Percentiles rank a stretch among this genome's conserved stretches.
These are phyloP conservation scores for Tylopilus sp. DNA, from an alignment of 1,284 basidiomycete species.

Conservation along the genomic window DNA sequence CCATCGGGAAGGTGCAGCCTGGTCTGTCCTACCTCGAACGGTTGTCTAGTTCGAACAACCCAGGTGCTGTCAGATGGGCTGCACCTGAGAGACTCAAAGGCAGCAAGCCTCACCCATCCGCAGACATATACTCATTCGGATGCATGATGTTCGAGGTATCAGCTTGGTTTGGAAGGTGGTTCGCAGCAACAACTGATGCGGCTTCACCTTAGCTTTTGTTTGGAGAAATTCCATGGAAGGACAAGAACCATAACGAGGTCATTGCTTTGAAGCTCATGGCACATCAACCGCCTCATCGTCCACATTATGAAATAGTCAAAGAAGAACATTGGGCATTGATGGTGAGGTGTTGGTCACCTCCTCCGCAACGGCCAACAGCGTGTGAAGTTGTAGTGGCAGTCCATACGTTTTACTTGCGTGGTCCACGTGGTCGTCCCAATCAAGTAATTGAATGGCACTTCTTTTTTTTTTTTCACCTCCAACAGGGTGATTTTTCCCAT, in stretches of 20 bases:
- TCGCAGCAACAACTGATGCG: neutral
- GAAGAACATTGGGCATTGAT: constrained; percentile 3
- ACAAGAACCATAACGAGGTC: neutral
- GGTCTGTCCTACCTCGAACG: constrained; percentile 16
- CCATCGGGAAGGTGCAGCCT: constrained; percentile 13
- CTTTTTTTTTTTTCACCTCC: no score
- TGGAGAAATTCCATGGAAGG: constrained; percentile 4
- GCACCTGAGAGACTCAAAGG: constrained; percentile 15
- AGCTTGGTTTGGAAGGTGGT: neutral
- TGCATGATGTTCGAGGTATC: constrained; percentile 23
- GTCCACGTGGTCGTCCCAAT: no score
- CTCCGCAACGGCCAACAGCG: neutral
- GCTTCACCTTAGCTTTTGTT: constrained; percentile 3
- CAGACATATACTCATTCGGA: constrained; percentile 16
- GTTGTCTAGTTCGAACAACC: constrained; percentile 9
- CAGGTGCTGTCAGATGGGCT: neutral
- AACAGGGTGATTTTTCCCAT: no score
- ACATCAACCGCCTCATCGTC: neutral
- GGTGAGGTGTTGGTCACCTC: constrained; percentile 11
- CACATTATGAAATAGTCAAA: neutral
- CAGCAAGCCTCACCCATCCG: neutral
- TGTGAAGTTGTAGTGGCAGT: constrained; percentile 2
- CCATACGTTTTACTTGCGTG: neutral
- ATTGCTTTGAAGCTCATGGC: constrained; percentile 5
- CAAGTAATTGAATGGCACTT: no score